Conservation (phyloP, 2,329 filamentous ascomycete species). For the Colletotrichum echinochloae region DNA sequence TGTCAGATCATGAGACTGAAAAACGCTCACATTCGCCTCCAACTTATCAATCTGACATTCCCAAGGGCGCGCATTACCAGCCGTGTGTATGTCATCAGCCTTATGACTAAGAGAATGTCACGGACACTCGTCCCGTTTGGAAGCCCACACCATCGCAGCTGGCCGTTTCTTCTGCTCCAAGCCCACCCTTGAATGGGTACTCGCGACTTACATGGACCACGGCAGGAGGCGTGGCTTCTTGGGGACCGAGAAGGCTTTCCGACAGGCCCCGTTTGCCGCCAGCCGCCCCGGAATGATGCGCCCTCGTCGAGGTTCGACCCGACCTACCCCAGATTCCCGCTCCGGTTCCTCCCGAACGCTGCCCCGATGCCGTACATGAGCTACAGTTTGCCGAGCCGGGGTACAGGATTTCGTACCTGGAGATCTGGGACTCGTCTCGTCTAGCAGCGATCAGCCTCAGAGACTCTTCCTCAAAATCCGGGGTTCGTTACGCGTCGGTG, state of each 20-base stretch:
- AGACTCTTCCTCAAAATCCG: constrained; percentile 29
- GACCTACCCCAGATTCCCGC: constrained; percentile 40
- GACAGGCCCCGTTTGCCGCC: constrained; percentile 38
- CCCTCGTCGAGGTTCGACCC: constrained; percentile 40
- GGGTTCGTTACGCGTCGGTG: constrained; percentile 27
- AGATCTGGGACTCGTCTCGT: constrained; percentile 38
- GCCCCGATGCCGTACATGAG: constrained; percentile 38
- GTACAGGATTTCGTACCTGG: constrained; percentile 37
- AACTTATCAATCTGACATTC: constrained; percentile 5
- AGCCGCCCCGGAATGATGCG: constrained; percentile 38
- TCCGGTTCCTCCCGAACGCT: constrained; percentile 40
- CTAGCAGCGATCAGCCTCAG: constrained; percentile 33
- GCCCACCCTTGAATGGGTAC: constrained; percentile 35
- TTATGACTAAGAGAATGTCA: constrained; percentile 16
- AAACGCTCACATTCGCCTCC: constrained; percentile 1
- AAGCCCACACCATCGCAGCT: constrained; percentile 5
- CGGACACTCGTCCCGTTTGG: constrained; percentile 1
- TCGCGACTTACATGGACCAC: constrained; percentile 33
- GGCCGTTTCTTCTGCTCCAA: constrained; percentile 15
- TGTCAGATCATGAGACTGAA: constrained; percentile 26
- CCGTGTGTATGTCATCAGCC: constrained; percentile 18
- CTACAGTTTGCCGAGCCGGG: constrained; percentile 38
- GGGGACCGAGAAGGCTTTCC: constrained; percentile 13
- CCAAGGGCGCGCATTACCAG: constrained; percentile 10
- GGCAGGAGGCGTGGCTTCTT: constrained; percentile 28